Evolutionary conservation across 192 early-diverging fungal species (phyloP), one percentile per base, ranked within the genome.

Genomic region (Backusella liffmaniae): DNA sequence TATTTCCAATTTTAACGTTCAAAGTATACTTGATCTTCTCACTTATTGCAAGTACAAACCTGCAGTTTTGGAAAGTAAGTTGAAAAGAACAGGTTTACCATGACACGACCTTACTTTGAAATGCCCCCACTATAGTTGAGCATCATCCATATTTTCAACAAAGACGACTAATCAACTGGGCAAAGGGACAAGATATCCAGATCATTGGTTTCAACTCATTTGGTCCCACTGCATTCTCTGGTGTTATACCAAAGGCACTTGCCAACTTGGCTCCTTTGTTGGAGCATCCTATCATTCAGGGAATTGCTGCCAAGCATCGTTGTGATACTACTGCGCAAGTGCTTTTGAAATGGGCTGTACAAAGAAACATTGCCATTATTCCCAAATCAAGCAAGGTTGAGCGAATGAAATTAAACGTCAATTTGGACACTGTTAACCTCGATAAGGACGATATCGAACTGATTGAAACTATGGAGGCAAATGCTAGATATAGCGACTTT

Each of bases 151-250:
- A 91, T 76, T 85, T 92, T 26, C 91, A 88, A 34, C 92, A 95
- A 74, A 77, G 73, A 15, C 83, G 78, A 5, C 80, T 95, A 1
- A 75, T 95, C 67, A 86, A 89, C 23, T 94, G 86, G 68, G 82
- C 77, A 8, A 71, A 86, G 59, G 77, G 72, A 49, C 74, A 94
- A 72, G 83, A 81, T 53, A 86, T 95, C 30, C 82, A 84, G 29
- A 73, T 94, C 68, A 91, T 90, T 29, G 94, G 90, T n/a, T 95
- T 94, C 84, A 89, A 90, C 35, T 89, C 91, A 37, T 87, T 95
- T 72, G 91, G 91, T 26, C 80, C 86, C 21, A 67, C 77, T 1
- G 85, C 84, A 46, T 77, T 65, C 29, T 66, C 35, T 36, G 46
- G 46, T 49, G 82, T 81, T 8, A 81, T 83, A n/a, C 85, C 81